Conservation (phyloP, 805 yeast genomes). For the Kuraishia hungarica region DNA sequence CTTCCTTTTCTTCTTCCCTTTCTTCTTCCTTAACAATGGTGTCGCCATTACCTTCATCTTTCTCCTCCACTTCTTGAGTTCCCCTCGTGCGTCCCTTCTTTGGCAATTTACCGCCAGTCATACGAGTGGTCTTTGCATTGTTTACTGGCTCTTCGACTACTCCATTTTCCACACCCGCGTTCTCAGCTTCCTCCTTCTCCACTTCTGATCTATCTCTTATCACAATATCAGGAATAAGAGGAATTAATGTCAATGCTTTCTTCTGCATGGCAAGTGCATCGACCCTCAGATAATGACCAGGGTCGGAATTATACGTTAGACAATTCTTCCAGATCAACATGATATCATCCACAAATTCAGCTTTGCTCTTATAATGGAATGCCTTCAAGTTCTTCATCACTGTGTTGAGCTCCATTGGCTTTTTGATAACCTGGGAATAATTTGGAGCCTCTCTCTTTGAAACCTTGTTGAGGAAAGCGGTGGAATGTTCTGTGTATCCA, state of each 20-base stretch:
- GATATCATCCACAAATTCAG: conserved; percentile 89
- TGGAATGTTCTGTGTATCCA: conserved; percentile 91
- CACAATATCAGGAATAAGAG: conserved; percentile 83
- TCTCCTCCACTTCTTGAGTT: conserved; percentile 15
- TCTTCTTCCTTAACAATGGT: too few species aligned
- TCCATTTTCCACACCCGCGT: conserved; percentile 29
- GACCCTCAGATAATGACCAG: conserved; percentile 79
- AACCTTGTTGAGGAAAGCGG: conserved; percentile 93
- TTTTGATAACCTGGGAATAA: conserved; percentile 80
- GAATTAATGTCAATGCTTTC: conserved; percentile 65
- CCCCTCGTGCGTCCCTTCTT: conserved; percentile 22
- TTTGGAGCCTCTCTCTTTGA: conserved; percentile 97
- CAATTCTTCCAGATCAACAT: conserved; percentile 96
- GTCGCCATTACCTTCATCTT: conserved; percentile 16
- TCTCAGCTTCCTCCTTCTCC: conserved; percentile 51
- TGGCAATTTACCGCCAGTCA: conserved; percentile 21
- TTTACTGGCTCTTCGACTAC: conserved; percentile 19
- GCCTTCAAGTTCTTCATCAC: conserved; percentile 83
- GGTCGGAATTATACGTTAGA: conserved; percentile 87
- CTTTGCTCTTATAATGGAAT: conserved; percentile 75
- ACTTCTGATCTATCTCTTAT: conserved; percentile 66
- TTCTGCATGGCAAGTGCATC: conserved; percentile 97
- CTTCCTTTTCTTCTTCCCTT: conserved; percentile 6
- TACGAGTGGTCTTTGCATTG: conserved; percentile 5
- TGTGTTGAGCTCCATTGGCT: conserved; percentile 95